Conservation (phyloP, 768 basidiomycete genomes). For the Hygrocybe coccinea region DNA sequence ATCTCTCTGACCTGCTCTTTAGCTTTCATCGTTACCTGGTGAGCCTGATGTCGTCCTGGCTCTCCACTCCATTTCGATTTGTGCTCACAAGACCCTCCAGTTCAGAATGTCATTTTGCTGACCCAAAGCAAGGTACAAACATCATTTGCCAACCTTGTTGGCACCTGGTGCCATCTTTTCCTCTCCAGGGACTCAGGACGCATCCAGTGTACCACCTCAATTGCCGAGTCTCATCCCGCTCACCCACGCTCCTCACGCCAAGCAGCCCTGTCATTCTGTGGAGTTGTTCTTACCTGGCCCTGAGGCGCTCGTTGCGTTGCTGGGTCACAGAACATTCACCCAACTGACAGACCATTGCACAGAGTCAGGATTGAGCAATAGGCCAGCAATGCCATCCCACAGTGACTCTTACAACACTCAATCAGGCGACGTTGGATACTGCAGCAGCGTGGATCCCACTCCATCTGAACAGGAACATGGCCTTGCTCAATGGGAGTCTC, state of each 20-base stretch:
- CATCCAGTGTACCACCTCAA: background rate
- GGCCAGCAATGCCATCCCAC: too few species aligned
- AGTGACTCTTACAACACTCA: too few species aligned
- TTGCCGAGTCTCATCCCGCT: background rate
- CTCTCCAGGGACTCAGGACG: background rate
- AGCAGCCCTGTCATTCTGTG: background rate
- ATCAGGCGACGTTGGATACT: too few species aligned
- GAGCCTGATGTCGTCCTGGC: too few species aligned
- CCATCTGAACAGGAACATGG: too few species aligned
- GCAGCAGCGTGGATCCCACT: too few species aligned
- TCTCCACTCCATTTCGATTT: too few species aligned
- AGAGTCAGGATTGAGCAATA: too few species aligned
- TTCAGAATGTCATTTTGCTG: background rate
- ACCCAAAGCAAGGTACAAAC: background rate
- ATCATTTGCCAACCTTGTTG: background rate
- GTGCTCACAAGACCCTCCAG: too few species aligned
- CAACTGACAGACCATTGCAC: background rate
- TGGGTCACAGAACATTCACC: background rate
- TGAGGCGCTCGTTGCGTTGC: background rate
- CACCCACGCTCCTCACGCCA: background rate
- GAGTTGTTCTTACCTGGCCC: background rate
- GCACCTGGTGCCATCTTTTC: background rate
- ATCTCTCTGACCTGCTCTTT: too few species aligned
- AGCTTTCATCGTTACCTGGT: too few species aligned
- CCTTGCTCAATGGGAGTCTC: background rate